Conservation (phyloP, 768 basidiomycete genomes). For the Chalciporus chontae region DNA sequence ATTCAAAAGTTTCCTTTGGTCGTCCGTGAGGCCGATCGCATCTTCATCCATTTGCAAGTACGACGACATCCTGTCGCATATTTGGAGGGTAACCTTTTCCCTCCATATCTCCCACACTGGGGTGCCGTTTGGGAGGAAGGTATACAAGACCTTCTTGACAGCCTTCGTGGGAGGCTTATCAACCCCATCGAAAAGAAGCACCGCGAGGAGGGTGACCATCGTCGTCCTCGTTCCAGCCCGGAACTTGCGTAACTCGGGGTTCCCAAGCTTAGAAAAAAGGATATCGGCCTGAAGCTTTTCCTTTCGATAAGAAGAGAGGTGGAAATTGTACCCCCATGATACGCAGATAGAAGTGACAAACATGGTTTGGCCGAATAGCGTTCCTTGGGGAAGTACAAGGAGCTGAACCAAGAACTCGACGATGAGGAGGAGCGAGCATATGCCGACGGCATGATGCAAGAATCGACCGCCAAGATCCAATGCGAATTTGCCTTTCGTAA, state of each 20-base stretch:
- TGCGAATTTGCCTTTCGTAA: conserved; percentile 26
- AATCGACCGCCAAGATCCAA: conserved; percentile 12
- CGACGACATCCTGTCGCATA: conserved; percentile 6
- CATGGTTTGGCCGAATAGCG: conserved; percentile 32
- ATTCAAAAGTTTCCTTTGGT: conserved; percentile 4
- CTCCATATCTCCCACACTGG: conserved; percentile 21
- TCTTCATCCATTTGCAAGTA: conserved; percentile 5
- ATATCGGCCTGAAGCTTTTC: conserved; percentile 22
- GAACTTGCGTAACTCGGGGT: conserved; percentile 12
- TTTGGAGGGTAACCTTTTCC: conserved; percentile 14
- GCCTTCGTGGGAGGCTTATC: background rate
- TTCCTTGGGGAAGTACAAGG: conserved; percentile 31
- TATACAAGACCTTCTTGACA: conserved; percentile 9
- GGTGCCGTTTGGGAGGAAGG: conserved; percentile 15
- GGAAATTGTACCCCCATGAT: conserved; percentile 32
- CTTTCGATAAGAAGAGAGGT: conserved; percentile 31
- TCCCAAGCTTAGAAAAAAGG: conserved; percentile 13
- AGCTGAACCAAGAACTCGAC: conserved; percentile 31
- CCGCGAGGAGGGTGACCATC: conserved; percentile 17
- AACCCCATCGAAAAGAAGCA: conserved; percentile 12
- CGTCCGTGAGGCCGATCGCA: background rate
- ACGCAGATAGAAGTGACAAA: conserved; percentile 26
- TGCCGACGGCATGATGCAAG: conserved; percentile 14
- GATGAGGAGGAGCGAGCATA: conserved; percentile 20
- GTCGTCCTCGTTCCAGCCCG: conserved; percentile 15